Percentiles rank a stretch among this genome's conserved stretches.
phyloP scores from a whole-genome alignment of 2,329 filamentous ascomycete species.

The Ceratocystis destructans region DNA sequence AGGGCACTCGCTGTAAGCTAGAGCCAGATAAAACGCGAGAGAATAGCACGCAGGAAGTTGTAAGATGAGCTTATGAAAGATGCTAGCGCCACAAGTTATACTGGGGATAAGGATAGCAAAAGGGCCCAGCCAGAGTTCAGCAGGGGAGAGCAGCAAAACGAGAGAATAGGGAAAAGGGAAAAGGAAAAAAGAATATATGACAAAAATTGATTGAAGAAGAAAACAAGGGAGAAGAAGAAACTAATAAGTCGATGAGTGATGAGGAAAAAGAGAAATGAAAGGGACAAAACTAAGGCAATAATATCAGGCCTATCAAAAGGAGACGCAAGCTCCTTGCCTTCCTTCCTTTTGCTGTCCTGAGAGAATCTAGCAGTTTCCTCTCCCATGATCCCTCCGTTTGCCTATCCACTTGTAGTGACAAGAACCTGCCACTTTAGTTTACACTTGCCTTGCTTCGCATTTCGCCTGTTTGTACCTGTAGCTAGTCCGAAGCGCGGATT shows the following conservation, averaged over 20 bases:
- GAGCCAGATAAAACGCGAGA: background rate
- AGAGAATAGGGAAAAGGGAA: background rate
- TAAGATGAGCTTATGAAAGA: background rate
- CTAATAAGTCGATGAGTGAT: background rate
- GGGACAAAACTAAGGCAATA: slow-evolving; percentile 1
- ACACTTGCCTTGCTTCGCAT: background rate
- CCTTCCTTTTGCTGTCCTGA: background rate
- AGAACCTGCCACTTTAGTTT: background rate
- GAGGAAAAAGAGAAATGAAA: background rate
- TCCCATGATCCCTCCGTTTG: too few relatives aligned
- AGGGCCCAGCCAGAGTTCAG: background rate
- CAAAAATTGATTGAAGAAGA: background rate
- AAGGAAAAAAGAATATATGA: background rate
- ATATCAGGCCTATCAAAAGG: background rate
- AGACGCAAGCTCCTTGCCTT: slow-evolving; percentile 1
- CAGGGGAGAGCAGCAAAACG: background rate
- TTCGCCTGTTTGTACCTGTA: background rate
- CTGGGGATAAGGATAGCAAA: background rate
- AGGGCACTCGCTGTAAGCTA: background rate
- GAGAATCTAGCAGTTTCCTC: background rate
- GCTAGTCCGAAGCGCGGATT: background rate
- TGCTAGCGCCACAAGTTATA: background rate
- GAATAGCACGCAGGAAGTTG: background rate
- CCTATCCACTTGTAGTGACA: background rate
- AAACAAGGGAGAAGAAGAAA: background rate